phyloP scores from a whole-genome alignment of 495 filamentous ascomycete species.

The Schizothecium vesticola region DNA sequence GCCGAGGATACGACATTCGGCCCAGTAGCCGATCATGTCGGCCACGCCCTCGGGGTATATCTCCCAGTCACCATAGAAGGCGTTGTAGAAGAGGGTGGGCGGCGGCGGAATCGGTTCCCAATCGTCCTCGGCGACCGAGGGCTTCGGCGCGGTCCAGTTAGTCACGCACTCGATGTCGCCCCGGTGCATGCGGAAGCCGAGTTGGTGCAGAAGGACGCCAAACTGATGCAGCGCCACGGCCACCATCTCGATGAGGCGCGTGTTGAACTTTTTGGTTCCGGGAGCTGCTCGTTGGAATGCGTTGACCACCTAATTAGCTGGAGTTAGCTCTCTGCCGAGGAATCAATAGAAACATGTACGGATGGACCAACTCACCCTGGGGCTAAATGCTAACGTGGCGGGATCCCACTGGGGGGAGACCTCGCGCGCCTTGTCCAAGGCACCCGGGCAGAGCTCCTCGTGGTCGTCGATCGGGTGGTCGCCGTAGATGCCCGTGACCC shows the following conservation, averaged over 20 bases:
- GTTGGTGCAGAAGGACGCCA: conserved; percentile 20
- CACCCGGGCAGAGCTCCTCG: conserved; percentile 18
- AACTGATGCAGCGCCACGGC: conserved; percentile 29
- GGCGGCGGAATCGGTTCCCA: conserved; percentile 1
- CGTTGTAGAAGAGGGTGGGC: conserved; percentile 23
- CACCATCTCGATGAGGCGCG: conserved; percentile 25
- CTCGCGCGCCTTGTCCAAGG: conserved; percentile 13
- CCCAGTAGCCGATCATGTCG: conserved; percentile 34
- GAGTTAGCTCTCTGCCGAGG: too few relatives aligned
- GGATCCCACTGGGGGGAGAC: conserved; percentile 13
- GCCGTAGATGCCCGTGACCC: not conserved
- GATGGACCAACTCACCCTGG: not conserved
- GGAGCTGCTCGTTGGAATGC: conserved; percentile 18
- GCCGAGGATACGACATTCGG: conserved; percentile 27
- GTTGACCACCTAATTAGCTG: conserved; percentile 8
- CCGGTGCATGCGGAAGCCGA: conserved; percentile 9
- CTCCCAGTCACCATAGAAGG: conserved; percentile 17
- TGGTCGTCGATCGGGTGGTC: conserved; percentile 18
- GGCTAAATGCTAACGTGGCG: conserved; percentile 12
- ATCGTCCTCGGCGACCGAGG: not conserved
- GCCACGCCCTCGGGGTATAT: conserved; percentile 28
- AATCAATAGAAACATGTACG: not conserved
- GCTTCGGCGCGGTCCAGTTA: conserved; percentile 10
- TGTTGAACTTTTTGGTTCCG: conserved; percentile 18
- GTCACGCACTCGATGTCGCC: conserved; percentile 11